Evolutionary conservation across 495 filamentous ascomycete species (phyloP).

Genomic region (Penicillium pulvis): DNA sequence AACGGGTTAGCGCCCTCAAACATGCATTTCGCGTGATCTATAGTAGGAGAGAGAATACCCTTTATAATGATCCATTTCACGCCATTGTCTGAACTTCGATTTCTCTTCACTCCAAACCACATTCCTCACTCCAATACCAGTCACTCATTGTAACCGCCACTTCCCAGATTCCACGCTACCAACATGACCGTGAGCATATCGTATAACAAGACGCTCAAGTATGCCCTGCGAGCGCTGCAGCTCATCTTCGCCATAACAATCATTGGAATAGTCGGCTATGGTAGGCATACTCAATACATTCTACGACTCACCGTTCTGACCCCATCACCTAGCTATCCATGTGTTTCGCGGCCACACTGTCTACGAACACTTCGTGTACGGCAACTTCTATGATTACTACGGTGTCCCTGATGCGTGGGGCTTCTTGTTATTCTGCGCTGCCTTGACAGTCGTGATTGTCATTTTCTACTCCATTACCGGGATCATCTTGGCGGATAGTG

Average conservation of each 20-base stretch:
- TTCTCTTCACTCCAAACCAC: no score
- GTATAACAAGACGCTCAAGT: conserved; percentile 22
- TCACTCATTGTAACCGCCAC: no score
- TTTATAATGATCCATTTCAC: no score
- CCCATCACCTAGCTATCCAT: conserved; percentile 28
- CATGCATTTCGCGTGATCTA: no score
- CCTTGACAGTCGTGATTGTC: conserved; percentile 26
- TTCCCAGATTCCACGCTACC: neutral
- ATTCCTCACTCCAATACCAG: no score
- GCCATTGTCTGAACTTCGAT: no score
- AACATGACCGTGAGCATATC: conserved; percentile 11
- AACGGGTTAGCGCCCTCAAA: neutral
- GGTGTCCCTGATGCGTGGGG: conserved; percentile 32
- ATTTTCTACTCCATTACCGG: conserved; percentile 26
- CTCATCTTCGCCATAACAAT: conserved; percentile 33
- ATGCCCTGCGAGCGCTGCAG: conserved; percentile 31
- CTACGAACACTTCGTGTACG: conserved; percentile 25
- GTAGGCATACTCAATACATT: conserved; percentile 24
- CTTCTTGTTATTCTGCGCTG: conserved; percentile 35
- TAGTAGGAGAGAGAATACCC: no score
- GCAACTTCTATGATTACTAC: conserved; percentile 27
- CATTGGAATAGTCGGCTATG: conserved; percentile 32
- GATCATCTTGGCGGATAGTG: conserved; percentile 20
- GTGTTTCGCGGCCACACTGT: conserved; percentile 29
- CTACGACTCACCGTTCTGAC: conserved; percentile 15